Evolutionary conservation across 2,329 filamentous ascomycete species (phyloP).

Genomic region (Colletotrichum tamarilloi): DNA sequence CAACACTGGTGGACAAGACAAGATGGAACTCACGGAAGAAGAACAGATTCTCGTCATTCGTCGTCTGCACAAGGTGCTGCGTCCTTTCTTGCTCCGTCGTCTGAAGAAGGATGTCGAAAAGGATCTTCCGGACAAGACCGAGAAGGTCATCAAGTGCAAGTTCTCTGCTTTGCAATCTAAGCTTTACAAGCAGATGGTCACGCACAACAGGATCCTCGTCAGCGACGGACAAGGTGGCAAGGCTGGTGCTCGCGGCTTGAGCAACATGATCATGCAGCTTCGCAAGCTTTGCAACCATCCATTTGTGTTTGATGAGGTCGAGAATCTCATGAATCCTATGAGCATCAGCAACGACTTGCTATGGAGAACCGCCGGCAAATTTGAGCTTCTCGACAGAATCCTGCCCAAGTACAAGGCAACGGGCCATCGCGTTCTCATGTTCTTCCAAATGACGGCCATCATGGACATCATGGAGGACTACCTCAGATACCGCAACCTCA

Average conservation of each 20-base stretch:
- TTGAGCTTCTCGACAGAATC: slow-evolving; percentile 92
- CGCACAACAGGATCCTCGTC: slow-evolving; percentile 92
- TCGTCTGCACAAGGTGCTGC: slow-evolving; percentile 96
- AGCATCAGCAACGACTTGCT: slow-evolving; percentile 91
- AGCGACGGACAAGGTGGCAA: slow-evolving; percentile 96
- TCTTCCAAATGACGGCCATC: slow-evolving; percentile 99
- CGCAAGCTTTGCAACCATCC: slow-evolving; percentile 99
- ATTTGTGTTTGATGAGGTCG: slow-evolving; percentile 97
- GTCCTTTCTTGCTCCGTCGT: slow-evolving; percentile 96
- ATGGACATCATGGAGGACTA: slow-evolving; percentile 99
- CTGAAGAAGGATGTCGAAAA: slow-evolving; percentile 99
- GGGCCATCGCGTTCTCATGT: slow-evolving; percentile 97
- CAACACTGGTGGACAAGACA: slow-evolving; percentile 97
- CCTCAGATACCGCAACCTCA: slow-evolving; percentile 82
- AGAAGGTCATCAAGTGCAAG: slow-evolving; percentile 99
- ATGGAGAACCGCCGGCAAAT: slow-evolving; percentile 97
- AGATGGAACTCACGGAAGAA: slow-evolving; percentile 99
- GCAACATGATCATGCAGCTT: slow-evolving; percentile 99
- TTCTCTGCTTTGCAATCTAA: slow-evolving; percentile 95
- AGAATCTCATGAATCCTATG: slow-evolving; percentile 95
- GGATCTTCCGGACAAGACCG: slow-evolving; percentile 97
- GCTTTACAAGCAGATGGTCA: slow-evolving; percentile 97
- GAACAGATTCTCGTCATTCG: slow-evolving; percentile 98
- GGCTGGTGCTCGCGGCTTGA: slow-evolving; percentile 91
- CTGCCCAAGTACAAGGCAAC: slow-evolving; percentile 92